Evolutionary conservation across 164 flowering plant genomes (phyloP), one percentile per base, ranked within the genome.

Genomic region (Annona cherimola): DNA sequence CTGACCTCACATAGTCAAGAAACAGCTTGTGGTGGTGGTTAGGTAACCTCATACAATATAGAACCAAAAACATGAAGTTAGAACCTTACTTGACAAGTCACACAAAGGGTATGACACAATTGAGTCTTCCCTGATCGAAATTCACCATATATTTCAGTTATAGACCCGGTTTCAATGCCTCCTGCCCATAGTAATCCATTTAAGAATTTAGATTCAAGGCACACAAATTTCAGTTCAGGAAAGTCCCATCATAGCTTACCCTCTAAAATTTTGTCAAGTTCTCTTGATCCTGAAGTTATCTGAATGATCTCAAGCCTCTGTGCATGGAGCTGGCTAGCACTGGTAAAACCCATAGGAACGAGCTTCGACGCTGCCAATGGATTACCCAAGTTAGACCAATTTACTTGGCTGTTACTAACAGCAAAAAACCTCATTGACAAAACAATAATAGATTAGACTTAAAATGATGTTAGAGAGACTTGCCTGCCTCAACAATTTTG

Each of bases 81-180:
- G 6, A 14, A 60, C 6, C 62, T 79, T 84, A 94, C 98, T 82
- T 94, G 98, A 86, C 98, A 94, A 74, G 97, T 88, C 61, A 94
- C 98, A 57, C 98, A 92, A 1, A 94, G 85, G 16, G 98, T 94
- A 80, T 94, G 98, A 75, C 98, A 94, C 62, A 92, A 81, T 79
- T 94, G 98, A 79, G 98, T 92, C 82, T 94, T 94, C 70, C 97
- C 98, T 74, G 91, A 86, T 63, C 98, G 96, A 69, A 88, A 94
- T 80, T 94, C 98, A 54, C 97, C 98, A 83, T 94, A 94, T 61
- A 94, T 42, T 80, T 94, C 98, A 73, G 98, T 92, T 63, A 94
- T 92, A 50, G 98, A 90, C 63, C 97, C 97, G 1, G 97, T 94
- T 79, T 94, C 98, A 71, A 94, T 79, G 46, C 98, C 98, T 59